Conservation (phyloP, 805 yeast species). For the Phaffomyces antillensis region DNA sequence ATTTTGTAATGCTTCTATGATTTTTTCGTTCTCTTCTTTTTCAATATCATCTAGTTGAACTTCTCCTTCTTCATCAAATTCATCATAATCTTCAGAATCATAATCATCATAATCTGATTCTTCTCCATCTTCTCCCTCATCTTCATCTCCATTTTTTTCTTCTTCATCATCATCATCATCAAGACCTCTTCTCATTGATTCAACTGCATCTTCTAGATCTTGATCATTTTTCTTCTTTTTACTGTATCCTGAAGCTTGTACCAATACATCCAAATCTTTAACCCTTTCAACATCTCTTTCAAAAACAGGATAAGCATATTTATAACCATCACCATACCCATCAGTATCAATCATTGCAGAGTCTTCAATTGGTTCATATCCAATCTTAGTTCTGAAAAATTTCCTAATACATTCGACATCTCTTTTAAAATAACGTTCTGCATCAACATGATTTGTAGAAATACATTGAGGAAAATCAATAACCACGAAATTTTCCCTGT, state of each 20-base stretch:
- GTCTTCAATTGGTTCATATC: conserved; percentile 65
- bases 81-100: conserved; percentile 22
- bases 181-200: conserved; percentile 47
- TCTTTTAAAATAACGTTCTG: conserved; percentile 79
- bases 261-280: conserved; percentile 71
- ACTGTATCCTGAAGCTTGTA: conserved; percentile 83
- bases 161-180: conserved; percentile 24
- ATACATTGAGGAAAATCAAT: conserved; percentile 99
- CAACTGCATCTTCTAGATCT: conserved; percentile 73
- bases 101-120: conserved; percentile 25
- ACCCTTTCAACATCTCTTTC: conserved; percentile 64
- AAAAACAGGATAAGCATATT: conserved; percentile 72
- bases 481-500: conserved; percentile 71
- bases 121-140: conserved; percentile 50
- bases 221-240: conserved; percentile 48
- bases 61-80: conserved; percentile 22
- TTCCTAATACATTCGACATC: conserved; percentile 87
- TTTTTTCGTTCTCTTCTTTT: conserved; percentile 52
- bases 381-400: conserved; percentile 74
- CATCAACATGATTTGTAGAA: conserved; percentile 85
- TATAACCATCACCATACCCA: conserved; percentile 77
- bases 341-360: conserved; percentile 66
- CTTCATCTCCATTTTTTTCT: conserved; percentile 12
- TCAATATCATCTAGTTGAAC: conserved; percentile 40
- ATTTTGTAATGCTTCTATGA: conserved; percentile 58